Base-by-base conservation (phyloP, 2,329 filamentous ascomycete species). In the Ophiostoma perfectum region DNA sequence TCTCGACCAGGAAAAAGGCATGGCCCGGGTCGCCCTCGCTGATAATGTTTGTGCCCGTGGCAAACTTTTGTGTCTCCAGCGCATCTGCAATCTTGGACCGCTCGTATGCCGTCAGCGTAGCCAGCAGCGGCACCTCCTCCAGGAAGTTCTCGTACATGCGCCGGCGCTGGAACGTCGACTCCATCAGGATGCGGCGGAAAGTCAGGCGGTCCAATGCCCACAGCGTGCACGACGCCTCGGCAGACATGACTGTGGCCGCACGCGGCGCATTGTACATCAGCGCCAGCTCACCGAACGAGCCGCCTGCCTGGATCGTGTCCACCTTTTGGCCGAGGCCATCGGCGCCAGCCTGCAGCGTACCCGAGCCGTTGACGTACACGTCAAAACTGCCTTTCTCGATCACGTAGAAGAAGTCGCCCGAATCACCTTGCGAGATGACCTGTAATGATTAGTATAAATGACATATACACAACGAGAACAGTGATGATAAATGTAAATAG, bases 211-310 rank as follows among this genome's bases (percentile, higher is more conserved):
- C 95, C 66, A 99, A 84, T 27, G 93, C 93, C 95, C 95, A 99
- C 9, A 99, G 84, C 3, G 90, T 93, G 75, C 90, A 93, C 45
- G 85, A 81, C 3, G 89, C 78, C 74, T 96, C 91, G 12, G 90
- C 88, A 42, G 92, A 96, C 70, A 96, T 86, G 70, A 99, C 92
- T 0, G 95, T 98, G 3, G 95, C 95, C 58, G 95, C 95, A 75
- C 95, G 92, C 39, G 95, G 95, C 36, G 95, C 93, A 75, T 98
- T 97, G 82, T 99, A 98, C 95, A 99, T 98, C 75, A 99, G 84
- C 12, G 95, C 95, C 68, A 99, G 84, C 81, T 99, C 95, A 74
- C 95, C 95, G 78, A 99, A 99, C 4, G 93, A 97, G 70, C 93
- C 93, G 65, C 95, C 95, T 3, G 93, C 87, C 62, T 91, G 89